Conservation (phyloP, 306 rosid genomes). For the Oemleria cerasiformis region DNA sequence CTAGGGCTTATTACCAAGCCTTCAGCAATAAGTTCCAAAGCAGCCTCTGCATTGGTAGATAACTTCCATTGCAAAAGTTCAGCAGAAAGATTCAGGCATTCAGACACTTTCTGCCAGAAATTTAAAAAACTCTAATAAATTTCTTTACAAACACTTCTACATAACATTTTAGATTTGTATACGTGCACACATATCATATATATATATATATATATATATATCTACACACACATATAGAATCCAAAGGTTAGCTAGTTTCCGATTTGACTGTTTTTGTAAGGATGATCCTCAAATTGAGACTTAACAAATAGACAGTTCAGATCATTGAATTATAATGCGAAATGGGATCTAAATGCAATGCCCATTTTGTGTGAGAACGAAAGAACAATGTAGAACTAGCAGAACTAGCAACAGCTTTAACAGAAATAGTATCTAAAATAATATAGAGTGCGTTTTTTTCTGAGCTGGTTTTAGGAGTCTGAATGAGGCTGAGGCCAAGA, state of each 20-base stretch:
- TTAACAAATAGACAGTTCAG: neutral
- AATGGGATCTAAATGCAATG: neutral
- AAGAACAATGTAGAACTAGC: too few relatives aligned
- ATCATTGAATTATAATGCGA: neutral
- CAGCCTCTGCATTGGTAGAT: slow-evolving; percentile 51
- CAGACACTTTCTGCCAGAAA: slow-evolving; percentile 72
- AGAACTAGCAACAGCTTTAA: too few relatives aligned
- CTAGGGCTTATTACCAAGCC: slow-evolving; percentile 59
- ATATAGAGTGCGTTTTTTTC: too few relatives aligned
- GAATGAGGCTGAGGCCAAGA: too few relatives aligned
- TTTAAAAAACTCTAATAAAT: slow-evolving; percentile 30
- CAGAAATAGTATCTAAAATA: too few relatives aligned
- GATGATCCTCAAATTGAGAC: neutral
- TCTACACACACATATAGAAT: neutral
- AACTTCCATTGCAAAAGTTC: slow-evolving; percentile 58
- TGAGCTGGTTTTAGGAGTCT: too few relatives aligned
- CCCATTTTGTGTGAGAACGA: neutral
- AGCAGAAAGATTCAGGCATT: slow-evolving; percentile 48
- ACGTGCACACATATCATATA: too few relatives aligned
- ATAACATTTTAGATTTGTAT: too few relatives aligned
- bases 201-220: too few relatives aligned
- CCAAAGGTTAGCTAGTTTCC: neutral
- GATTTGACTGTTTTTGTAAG: neutral
- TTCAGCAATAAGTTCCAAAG: slow-evolving; percentile 64
- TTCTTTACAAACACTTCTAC: slow-evolving; percentile 4